Evolutionary conservation across 176 grass and related monocot genomes (phyloP).

Genomic region (maize (Zea mays)): DNA sequence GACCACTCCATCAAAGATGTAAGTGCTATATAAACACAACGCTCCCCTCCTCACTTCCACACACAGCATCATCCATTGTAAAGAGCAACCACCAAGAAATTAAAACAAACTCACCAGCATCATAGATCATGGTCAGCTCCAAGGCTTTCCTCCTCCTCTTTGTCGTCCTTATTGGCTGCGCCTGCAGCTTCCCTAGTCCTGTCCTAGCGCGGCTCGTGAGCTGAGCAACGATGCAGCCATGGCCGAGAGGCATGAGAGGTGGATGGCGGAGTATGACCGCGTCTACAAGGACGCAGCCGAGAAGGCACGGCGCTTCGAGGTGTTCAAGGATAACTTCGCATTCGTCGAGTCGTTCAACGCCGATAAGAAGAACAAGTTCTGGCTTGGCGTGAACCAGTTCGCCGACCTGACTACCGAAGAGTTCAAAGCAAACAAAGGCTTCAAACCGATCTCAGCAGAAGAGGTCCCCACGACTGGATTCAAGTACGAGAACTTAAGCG

Average conservation of each 20-base stretch:
- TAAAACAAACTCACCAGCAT: too few relatives aligned
- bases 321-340: constrained; percentile 6
- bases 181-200: background rate
- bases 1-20: too few relatives aligned
- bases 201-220: background rate
- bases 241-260: background rate
- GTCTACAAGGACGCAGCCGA: background rate
- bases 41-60: background rate
- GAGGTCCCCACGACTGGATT: background rate
- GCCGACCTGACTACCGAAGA: constrained; percentile 6
- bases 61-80: too few relatives aligned
- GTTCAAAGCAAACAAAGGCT: background rate
- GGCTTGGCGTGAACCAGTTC: constrained; percentile 22
- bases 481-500: constrained; percentile 12
- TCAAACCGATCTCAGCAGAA: background rate
- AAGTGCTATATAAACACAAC: background rate
- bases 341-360: constrained; percentile 7
- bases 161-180: background rate
- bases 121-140: constrained; percentile 38
- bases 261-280: constrained; percentile 1
- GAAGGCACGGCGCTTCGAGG: background rate
- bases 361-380: constrained; percentile 5
- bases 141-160: constrained; percentile 19
- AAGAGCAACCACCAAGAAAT: background rate
- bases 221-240: constrained; percentile 12